Base-by-base conservation (phyloP, 2,329 filamentous ascomycete species). In the Hymenoscyphus scutula region DNA sequence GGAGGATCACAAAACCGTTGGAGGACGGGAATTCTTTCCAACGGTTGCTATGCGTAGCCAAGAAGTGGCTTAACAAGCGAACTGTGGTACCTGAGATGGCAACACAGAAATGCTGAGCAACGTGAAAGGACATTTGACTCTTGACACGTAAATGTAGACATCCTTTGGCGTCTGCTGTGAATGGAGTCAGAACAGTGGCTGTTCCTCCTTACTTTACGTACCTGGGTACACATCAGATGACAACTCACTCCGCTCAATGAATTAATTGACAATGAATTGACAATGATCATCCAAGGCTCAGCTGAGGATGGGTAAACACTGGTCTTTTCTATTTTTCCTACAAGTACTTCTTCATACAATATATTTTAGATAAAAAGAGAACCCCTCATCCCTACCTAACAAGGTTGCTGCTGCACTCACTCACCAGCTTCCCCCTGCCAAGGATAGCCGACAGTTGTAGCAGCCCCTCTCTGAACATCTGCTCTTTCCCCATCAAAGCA, bases 401-500 rank as follows among this genome's bases (percentile, higher is more conserved):
- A 13, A 51, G 34, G 34, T 32, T 37, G 45, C 45, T 25, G 19
- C 19, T 29, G 27, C 27, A 29, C 27, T 3, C 3, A 25, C 45
- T 51, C 23, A 5, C 19, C 23, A n/a, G 45, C 45, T 51, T 25
- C 23, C 45, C 38, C 45, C 45, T 51, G 45, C 45, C 45, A 51
- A 51, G 45, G n/a, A 23, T 45, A 45, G 17, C 38, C 38, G 15
- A 10, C n/a, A n/a, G n/a, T n/a, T n/a, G n/a, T 15, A 37, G 34
- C 34, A 15, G 15, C 34, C 34, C 34, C 34, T n/a, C 17, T 41
- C 15, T 15, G 8, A 6, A 6, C n/a, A 15, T 6, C 38, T 41
- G 38, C 38, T 41, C 38, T 41, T 25, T 25, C 45, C 19, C 45
- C 45, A 51, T 51, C 45, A 51, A 51, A 51, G 45, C 45, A 51